These are phyloP conservation scores for Zasmidium angulare DNA, from an alignment of 2,329 filamentous ascomycete genomes.

Conservation along the genomic window DNA sequence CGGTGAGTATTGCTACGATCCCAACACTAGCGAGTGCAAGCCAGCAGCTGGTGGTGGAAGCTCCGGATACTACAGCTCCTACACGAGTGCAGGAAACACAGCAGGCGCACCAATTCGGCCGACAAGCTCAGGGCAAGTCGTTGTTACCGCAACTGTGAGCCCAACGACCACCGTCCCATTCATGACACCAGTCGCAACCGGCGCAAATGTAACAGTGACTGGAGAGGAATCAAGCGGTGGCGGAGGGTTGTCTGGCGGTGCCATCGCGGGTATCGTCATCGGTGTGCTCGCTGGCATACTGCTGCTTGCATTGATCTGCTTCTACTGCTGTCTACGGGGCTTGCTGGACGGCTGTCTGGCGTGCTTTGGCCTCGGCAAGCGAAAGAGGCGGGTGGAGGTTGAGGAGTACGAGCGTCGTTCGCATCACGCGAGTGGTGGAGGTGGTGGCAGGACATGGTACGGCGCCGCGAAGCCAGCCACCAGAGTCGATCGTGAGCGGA, in stretches of 20 bases:
- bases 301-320: constrained; percentile 68
- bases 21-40: constrained; percentile 55
- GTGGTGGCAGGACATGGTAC: constrained; percentile 51
- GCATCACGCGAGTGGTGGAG: constrained; percentile 53
- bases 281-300: constrained; percentile 67
- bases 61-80: constrained; percentile 51
- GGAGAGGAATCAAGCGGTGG: constrained; percentile 29
- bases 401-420: constrained; percentile 62
- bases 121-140: constrained; percentile 57
- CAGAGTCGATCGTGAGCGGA: constrained; percentile 38
- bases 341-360: constrained; percentile 57
- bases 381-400: constrained; percentile 56
- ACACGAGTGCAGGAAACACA: constrained; percentile 51
- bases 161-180: constrained; percentile 52
- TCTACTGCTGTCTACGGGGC: constrained; percentile 65
- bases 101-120: constrained; percentile 54
- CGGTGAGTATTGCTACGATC: constrained; percentile 65
- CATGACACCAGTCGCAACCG: constrained; percentile 54
- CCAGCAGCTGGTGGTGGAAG: constrained; percentile 51
- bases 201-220: constrained; percentile 45
- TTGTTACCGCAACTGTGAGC: constrained; percentile 47
- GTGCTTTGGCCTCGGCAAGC: constrained; percentile 59
- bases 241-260: constrained; percentile 62
- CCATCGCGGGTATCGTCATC: constrained; percentile 79
- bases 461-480: constrained; percentile 36